phyloP scores from a whole-genome alignment of 805 yeast genomes.

The Saccharomycopsis microspora region DNA sequence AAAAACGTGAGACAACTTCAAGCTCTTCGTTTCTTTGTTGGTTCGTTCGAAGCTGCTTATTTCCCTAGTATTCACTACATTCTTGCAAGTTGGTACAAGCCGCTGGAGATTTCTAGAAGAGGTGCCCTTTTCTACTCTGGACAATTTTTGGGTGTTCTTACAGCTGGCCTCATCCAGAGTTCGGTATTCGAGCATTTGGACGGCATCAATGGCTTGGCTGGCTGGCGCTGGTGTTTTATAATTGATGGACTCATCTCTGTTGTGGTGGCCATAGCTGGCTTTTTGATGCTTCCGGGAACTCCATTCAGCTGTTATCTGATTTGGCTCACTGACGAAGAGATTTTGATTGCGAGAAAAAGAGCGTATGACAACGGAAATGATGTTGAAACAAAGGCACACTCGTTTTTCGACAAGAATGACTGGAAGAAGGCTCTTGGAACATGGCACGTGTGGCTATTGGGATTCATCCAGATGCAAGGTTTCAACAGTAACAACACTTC shows the following conservation, averaged over 20 bases:
- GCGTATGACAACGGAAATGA: constrained; percentile 22
- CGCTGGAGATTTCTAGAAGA: constrained; percentile 48
- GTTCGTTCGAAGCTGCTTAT: constrained; percentile 59
- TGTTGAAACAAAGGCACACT: constrained; percentile 19
- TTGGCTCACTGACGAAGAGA: constrained; percentile 47
- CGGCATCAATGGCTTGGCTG: constrained; percentile 41
- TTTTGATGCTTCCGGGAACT: constrained; percentile 45
- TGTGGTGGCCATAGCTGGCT: constrained; percentile 14
- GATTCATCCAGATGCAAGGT: constrained; percentile 44
- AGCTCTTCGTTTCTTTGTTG: constrained; percentile 56
- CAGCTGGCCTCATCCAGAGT: constrained; percentile 53
- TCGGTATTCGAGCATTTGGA: constrained; percentile 35
- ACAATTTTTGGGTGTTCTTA: constrained; percentile 49
- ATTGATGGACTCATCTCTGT: constrained; percentile 37
- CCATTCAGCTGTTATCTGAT: constrained; percentile 49
- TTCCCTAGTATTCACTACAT: constrained; percentile 52
- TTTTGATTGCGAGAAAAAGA: constrained; percentile 39
- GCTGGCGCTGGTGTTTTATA: constrained; percentile 71
- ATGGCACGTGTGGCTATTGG: constrained; percentile 46
- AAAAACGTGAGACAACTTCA: constrained; percentile 40
- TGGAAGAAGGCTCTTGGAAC: constrained; percentile 43
- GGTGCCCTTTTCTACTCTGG: constrained; percentile 52
- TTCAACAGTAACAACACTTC: constrained; percentile 52
- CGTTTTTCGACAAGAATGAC: constrained; percentile 27
- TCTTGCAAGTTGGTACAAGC: constrained; percentile 46